Conservation (phyloP, 768 basidiomycete species). For the Xanthoconium stramineum region DNA sequence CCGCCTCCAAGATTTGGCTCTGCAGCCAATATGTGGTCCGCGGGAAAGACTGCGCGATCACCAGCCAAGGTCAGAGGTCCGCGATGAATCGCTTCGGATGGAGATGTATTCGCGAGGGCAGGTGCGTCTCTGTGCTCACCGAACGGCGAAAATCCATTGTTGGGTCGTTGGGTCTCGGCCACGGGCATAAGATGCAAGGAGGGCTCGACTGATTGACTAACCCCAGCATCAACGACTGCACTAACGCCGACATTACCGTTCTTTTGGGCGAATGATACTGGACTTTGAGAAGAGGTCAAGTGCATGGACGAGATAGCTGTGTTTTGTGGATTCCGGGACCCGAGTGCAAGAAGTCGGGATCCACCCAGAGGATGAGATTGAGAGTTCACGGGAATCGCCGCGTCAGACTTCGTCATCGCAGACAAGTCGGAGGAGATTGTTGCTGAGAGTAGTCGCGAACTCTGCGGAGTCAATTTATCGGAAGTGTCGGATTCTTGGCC, state of each 20-base stretch:
- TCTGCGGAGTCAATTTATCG: slow-evolving; percentile 22
- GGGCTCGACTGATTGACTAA: slow-evolving; percentile 14
- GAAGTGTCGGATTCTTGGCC: slow-evolving; percentile 20
- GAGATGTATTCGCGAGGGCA: slow-evolving; percentile 4
- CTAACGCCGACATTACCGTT: slow-evolving; percentile 15
- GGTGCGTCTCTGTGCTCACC: slow-evolving; percentile 38
- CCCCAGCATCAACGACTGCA: slow-evolving; percentile 4
- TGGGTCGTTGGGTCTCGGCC: slow-evolving; percentile 12
- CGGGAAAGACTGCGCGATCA: slow-evolving; percentile 23
- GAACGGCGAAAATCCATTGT: slow-evolving; percentile 52
- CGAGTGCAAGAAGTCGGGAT: slow-evolving; percentile 43
- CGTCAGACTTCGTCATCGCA: slow-evolving; percentile 30
- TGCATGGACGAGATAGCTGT: slow-evolving; percentile 14
- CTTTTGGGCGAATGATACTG: slow-evolving; percentile 23
- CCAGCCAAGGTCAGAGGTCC: slow-evolving; percentile 11
- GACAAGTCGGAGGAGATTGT: slow-evolving; percentile 24
- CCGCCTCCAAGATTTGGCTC: slow-evolving; percentile 18
- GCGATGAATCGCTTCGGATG: slow-evolving; percentile 21
- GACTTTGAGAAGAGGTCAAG: slow-evolving; percentile 22
- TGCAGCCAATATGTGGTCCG: slow-evolving; percentile 18
- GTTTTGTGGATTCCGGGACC: slow-evolving; percentile 27
- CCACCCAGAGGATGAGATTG: slow-evolving; percentile 40
- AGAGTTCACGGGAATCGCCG: slow-evolving; percentile 37
- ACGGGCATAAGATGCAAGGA: slow-evolving; percentile 11
- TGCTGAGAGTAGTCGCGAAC: slow-evolving; percentile 38